phyloP scores from a whole-genome alignment of 768 basidiomycete genomes.

The Gymnopilus dilepis region DNA sequence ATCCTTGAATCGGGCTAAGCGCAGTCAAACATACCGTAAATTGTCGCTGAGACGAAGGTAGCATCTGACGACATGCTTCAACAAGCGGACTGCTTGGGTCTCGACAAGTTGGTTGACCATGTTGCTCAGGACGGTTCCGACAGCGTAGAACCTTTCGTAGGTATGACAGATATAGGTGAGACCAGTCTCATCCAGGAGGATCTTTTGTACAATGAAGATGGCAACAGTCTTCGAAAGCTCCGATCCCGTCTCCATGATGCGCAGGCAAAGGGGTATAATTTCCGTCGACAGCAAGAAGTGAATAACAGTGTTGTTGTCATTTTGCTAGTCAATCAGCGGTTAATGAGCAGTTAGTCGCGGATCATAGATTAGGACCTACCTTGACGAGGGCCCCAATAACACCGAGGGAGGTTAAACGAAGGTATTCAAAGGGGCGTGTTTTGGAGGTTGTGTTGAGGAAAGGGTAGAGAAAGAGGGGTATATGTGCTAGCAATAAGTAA shows the following conservation, averaged over 20 bases:
- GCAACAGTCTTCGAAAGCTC: conserved; percentile 99
- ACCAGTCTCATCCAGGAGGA: conserved; percentile 95
- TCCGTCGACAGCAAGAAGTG: conserved; percentile 99
- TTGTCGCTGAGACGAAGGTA: conserved; percentile 97
- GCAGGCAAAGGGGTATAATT: conserved; percentile 98
- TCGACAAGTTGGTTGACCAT: conserved; percentile 99
- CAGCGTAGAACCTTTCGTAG: conserved; percentile 99
- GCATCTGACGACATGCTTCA: conserved; percentile 98
- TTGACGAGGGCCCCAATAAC: conserved; percentile 99
- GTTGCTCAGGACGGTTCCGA: conserved; percentile 96
- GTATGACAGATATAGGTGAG: conserved; percentile 99
- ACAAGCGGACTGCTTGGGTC: conserved; percentile 92
- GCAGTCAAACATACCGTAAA: conserved; percentile 64
- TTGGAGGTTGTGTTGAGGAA: conserved; percentile 99
- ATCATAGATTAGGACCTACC: conserved; percentile 47
- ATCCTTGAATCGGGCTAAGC: conserved; percentile 4
- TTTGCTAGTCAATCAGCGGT: conserved; percentile 80
- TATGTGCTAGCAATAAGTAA: conserved; percentile 83
- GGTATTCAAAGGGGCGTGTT: conserved; percentile 99
- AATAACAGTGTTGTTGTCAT: conserved; percentile 98
- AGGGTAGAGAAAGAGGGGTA: conserved; percentile 97
- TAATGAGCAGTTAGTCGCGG: not conserved
- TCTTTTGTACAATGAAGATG: conserved; percentile 99
- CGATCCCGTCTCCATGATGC: conserved; percentile 99
- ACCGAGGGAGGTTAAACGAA: conserved; percentile 98